Evolutionary conservation across 2,329 filamentous ascomycete species (phyloP), one percentile per base, ranked within the genome.

Genomic region (Teratosphaeria viscida): DNA sequence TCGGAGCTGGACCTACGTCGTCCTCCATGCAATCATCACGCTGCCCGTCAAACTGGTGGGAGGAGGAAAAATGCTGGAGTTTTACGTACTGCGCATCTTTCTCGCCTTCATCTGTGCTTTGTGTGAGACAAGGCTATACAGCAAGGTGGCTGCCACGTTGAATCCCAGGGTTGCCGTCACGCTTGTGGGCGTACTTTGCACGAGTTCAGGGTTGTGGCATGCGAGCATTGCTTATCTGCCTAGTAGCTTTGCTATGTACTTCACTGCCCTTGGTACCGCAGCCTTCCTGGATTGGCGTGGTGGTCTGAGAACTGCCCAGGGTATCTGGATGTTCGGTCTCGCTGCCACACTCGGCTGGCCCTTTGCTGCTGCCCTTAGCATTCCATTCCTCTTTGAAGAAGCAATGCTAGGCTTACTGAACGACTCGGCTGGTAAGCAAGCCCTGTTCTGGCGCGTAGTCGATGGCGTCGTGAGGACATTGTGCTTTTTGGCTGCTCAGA

Each of bases 171-270:
- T 97, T 60, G 94, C 89, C 11, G 77, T 95, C 4, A 84, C 96
- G 70, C 96, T 95, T 73, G 76, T 96, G 61, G 78, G 92, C 62
- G 84, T 88, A 52, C 85, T 88, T 61, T 77, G 90, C 56, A 85
- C 87, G 60, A 95, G 88, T 62, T 89, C 94, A 0, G 94, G 94
- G 52, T 95, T 96, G 81, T 97, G 96, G 71, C 90, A 96, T 74
- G 88, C 94, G 4, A 90, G 90, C 60, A 82, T 88, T 1, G 85
- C 92, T 5, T 96, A 89, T 70, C 79, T 99, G 5, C 94, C 94
- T 0, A 96, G 92, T 8, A 96, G 88, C 73, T 99, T 99, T 70
- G 88, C 94, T 70, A 99, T 99, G 94, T 96, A 95, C 72, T 89
- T 86, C 61, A 86, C 85, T 14, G 94, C 94, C 81, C 78, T 97